These are phyloP conservation scores for Mediolabrus comicus DNA, from an alignment of 108 stramenopile genomes.

Conservation along the genomic window DNA sequence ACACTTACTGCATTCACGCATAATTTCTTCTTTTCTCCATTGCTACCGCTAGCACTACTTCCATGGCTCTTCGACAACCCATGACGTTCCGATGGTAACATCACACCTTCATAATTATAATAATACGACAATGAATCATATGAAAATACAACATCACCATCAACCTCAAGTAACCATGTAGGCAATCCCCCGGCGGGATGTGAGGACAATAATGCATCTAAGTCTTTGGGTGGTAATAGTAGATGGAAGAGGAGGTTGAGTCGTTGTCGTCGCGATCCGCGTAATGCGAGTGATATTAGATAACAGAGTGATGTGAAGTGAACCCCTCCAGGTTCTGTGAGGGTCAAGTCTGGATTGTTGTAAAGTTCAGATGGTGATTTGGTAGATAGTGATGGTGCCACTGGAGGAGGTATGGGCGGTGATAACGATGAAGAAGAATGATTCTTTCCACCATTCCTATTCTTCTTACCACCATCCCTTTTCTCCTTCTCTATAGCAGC, in stretches of 20 bases:
- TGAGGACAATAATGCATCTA: constrained; percentile 46
- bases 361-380: constrained; percentile 32
- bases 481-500: background rate
- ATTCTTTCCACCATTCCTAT: background rate
- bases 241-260: constrained; percentile 75
- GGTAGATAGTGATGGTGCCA: constrained; percentile 15
- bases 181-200: constrained; percentile 84
- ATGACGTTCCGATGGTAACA: constrained; percentile 26
- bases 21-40: background rate
- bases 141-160: constrained; percentile 50
- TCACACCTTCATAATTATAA: constrained; percentile 58
- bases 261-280: constrained; percentile 68
- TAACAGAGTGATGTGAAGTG: constrained; percentile 53
- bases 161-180: constrained; percentile 76
- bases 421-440: background rate
- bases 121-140: constrained; percentile 72
- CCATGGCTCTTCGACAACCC: background rate
- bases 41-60: background rate
- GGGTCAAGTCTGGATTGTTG: constrained; percentile 20
- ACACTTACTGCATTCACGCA: constrained; percentile 23
- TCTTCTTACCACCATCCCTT: background rate
- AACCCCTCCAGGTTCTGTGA: constrained; percentile 51
- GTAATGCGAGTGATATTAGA: constrained; percentile 60
- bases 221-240: constrained; percentile 52
- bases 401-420: constrained; percentile 4